Evolutionary conservation across 140 eudicot species (phyloP).

Genomic region (Flaveria floridana): DNA sequence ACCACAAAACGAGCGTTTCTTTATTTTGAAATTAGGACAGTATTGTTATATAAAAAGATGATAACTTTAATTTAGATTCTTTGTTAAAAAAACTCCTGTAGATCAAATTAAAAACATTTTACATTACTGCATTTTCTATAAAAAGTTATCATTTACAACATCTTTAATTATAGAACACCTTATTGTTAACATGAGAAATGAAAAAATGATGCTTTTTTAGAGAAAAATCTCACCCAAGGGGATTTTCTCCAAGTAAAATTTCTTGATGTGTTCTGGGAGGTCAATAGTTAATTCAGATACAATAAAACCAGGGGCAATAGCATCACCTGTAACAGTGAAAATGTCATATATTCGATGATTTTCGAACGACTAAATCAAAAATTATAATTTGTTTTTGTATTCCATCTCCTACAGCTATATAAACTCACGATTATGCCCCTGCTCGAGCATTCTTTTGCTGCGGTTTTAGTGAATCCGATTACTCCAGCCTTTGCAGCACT

Average conservation of each 20-base stretch:
- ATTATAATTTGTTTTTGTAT: neutral
- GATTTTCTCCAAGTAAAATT: conserved; percentile 53
- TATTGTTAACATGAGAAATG: neutral
- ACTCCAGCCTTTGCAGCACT: conserved; percentile 99
- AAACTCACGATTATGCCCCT: conserved; percentile 71
- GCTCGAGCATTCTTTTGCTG: conserved; percentile 85
- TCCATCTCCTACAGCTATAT: neutral
- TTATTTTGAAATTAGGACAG: too few species aligned
- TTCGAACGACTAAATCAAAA: neutral
- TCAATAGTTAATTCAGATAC: conserved; percentile 77
- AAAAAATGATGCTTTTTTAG: neutral
- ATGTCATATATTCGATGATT: neutral
- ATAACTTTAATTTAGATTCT: too few species aligned
- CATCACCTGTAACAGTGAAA: conserved; percentile 50
- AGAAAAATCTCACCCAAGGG: conserved; percentile 59
- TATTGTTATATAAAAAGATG: too few species aligned
- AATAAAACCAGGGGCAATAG: conserved; percentile 90
- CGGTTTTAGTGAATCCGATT: conserved; percentile 81
- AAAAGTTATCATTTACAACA: neutral
- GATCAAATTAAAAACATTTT: neutral
- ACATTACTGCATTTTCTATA: neutral
- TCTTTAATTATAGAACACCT: neutral
- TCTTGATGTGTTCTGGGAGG: conserved; percentile 70
- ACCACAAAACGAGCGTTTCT: too few species aligned
- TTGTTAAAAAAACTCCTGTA: conserved; percentile 39